Percentiles rank a stretch among this genome's conserved stretches.
These are phyloP conservation scores for Oldenlandia corymbosa DNA, from an alignment of 257 asterid genomes.

Conservation along the genomic window DNA sequence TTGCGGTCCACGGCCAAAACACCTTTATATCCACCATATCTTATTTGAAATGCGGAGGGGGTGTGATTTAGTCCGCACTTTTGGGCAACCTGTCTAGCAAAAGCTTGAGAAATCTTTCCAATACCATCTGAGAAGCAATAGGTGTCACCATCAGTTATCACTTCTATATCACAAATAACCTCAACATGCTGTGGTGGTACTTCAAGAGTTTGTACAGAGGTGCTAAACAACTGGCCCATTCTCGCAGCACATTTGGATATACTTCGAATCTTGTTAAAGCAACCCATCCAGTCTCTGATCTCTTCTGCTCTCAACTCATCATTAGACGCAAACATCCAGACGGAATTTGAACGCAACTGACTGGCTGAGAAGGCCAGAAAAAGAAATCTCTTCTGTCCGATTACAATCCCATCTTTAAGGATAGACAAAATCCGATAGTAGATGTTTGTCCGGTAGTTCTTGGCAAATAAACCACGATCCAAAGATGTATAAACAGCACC, in stretches of 20 bases:
- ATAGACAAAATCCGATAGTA: conserved; percentile 55
- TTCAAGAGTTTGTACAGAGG: conserved; percentile 60
- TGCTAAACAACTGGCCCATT: conserved; percentile 93
- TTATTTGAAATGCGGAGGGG: conserved; percentile 93
- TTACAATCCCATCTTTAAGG: conserved; percentile 64
- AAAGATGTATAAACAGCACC: conserved; percentile 42
- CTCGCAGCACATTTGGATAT: conserved; percentile 91
- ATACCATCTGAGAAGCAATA: conserved; percentile 95
- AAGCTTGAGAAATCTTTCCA: conserved; percentile 63
- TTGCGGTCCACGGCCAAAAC: conserved; percentile 62
- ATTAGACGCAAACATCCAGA: conserved; percentile 98
- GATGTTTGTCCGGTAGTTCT: conserved; percentile 55
- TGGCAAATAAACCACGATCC: conserved; percentile 58
- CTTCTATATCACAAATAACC: conserved; percentile 66
- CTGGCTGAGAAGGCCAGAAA: conserved; percentile 94
- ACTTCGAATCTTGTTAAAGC: conserved; percentile 68
- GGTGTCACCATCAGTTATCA: conserved; percentile 52
- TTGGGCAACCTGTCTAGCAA: conserved; percentile 51
- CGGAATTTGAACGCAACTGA: conserved; percentile 78
- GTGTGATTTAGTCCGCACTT: conserved; percentile 49
- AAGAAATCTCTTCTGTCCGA: conserved; percentile 65
- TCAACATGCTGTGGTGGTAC: conserved; percentile 49
- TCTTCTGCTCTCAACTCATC: conserved; percentile 55
- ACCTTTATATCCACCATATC: conserved; percentile 96
- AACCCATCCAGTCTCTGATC: conserved; percentile 94